These are phyloP conservation scores for Fimicolochytrium jonesii DNA, from an alignment of 192 early-diverging fungal genomes.

Conservation along the genomic window DNA sequence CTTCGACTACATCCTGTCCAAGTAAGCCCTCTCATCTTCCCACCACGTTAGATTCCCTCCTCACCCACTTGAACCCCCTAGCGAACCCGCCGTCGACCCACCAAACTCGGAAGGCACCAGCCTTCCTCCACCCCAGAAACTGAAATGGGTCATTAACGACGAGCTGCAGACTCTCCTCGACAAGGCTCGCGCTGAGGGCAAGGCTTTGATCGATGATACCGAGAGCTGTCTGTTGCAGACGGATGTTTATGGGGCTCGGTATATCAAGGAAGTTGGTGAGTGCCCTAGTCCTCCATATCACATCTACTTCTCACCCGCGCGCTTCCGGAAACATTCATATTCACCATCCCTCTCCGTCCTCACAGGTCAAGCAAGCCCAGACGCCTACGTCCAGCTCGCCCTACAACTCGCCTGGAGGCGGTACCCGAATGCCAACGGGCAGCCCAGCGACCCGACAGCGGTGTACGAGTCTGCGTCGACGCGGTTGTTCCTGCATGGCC, in stretches of 20 bases:
- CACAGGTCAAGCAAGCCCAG: conserved; percentile 70
- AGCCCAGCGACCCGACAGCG: conserved; percentile 31
- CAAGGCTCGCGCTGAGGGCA: conserved; percentile 60
- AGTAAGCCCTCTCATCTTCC: no score
- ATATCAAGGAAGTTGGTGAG: conserved; percentile 70
- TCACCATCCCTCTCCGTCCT: no score
- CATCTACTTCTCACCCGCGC: neutral
- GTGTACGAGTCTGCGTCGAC: conserved; percentile 53
- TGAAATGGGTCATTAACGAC: conserved; percentile 67
- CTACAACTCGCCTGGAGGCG: conserved; percentile 82
- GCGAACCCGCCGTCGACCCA: conserved; percentile 55
- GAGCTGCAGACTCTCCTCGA: conserved; percentile 52
- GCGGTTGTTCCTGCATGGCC: conserved; percentile 63
- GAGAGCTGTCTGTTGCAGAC: conserved; percentile 68
- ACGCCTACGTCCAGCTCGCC: conserved; percentile 88
- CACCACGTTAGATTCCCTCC: no score
- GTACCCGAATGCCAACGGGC: conserved; percentile 49
- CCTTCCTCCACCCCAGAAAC: conserved; percentile 52
- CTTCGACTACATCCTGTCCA: conserved; percentile 62
- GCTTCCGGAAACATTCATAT: no score
- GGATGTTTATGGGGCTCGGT: conserved; percentile 73
- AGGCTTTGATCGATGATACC: conserved; percentile 63
- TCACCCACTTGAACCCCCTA: no score
- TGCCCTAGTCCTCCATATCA: neutral
- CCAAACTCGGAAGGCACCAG: conserved; percentile 18